Evolutionary conservation across 2,329 filamentous ascomycete species (phyloP).

Genomic region (Penicillium capsulatum): DNA sequence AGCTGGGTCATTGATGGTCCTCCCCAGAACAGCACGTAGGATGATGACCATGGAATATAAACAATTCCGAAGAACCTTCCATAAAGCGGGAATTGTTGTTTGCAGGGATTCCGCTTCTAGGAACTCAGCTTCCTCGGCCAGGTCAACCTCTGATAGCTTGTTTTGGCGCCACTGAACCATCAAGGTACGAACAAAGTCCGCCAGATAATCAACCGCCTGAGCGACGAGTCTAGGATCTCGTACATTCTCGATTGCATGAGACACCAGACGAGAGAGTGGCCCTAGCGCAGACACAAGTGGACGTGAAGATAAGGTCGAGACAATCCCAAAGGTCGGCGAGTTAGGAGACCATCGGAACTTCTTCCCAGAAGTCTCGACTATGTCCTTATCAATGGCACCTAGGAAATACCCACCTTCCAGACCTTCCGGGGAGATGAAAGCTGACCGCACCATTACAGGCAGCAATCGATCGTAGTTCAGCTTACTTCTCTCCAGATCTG

Average conservation of each 20-base stretch:
- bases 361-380: slow-evolving; percentile 51
- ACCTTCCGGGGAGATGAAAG: slow-evolving; percentile 67
- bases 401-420: slow-evolving; percentile 74
- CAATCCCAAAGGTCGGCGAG: slow-evolving; percentile 55
- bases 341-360: slow-evolving; percentile 63
- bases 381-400: slow-evolving; percentile 62
- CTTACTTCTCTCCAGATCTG: slow-evolving; percentile 53
- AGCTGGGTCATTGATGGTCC: slow-evolving; percentile 55
- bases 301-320: slow-evolving; percentile 54
- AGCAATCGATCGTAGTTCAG: slow-evolving; percentile 67
- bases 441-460: slow-evolving; percentile 63
- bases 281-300: slow-evolving; percentile 60
- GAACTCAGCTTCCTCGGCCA: slow-evolving; percentile 59
- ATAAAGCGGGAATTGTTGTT: slow-evolving; percentile 66
- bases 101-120: slow-evolving; percentile 63
- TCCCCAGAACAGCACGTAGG: slow-evolving; percentile 67
- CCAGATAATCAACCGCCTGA: slow-evolving; percentile 55
- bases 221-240: slow-evolving; percentile 43
- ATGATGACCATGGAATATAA: slow-evolving; percentile 72
- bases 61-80: slow-evolving; percentile 69
- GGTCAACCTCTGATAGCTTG: slow-evolving; percentile 68
- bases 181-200: slow-evolving; percentile 63
- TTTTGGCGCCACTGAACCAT: slow-evolving; percentile 70
- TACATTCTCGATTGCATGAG: slow-evolving; percentile 58
- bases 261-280: slow-evolving; percentile 59